A percentile compares a stretch with the other conserved stretches of the same genome.
Evolutionary conservation across 2,329 filamentous ascomycete genomes (phyloP).

Genomic region (Tetracladium maxilliforme): DNA sequence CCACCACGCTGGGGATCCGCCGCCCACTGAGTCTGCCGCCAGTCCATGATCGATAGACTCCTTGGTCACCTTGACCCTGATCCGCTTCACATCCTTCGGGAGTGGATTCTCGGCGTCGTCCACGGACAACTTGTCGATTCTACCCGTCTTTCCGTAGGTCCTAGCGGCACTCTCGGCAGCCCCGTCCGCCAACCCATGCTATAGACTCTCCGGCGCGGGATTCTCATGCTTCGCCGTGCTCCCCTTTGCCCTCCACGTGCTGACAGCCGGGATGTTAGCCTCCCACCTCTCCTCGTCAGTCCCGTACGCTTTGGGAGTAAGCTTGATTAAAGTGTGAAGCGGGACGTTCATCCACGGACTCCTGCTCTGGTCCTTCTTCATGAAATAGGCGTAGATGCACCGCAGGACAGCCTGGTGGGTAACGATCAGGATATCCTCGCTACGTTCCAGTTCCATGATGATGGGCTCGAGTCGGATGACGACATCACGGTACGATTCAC

Average conservation of each 20-base stretch:
- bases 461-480: slow-evolving; percentile 96
- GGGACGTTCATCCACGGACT: slow-evolving; percentile 97
- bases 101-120: too few relatives aligned
- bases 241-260: slow-evolving; percentile 90
- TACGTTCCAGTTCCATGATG: slow-evolving; percentile 96
- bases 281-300: slow-evolving; percentile 80
- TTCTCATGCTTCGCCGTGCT: slow-evolving; percentile 80
- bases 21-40: too few relatives aligned
- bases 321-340: slow-evolving; percentile 88
- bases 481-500: slow-evolving; percentile 91
- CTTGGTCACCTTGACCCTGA: too few relatives aligned
- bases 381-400: slow-evolving; percentile 98
- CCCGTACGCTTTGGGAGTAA: slow-evolving; percentile 86
- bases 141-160: neutral
- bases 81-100: too few relatives aligned
- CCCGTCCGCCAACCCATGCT: too few relatives aligned
- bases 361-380: slow-evolving; percentile 86
- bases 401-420: slow-evolving; percentile 93
- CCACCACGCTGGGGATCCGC: too few relatives aligned
- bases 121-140: too few relatives aligned
- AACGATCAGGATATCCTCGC: slow-evolving; percentile 93
- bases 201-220: slow-evolving; percentile 21
- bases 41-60: too few relatives aligned
- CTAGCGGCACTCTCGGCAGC: neutral
- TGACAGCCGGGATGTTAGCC: slow-evolving; percentile 89